phyloP scores from a whole-genome alignment of 805 yeast species.

The Candida xiaguanensis region DNA sequence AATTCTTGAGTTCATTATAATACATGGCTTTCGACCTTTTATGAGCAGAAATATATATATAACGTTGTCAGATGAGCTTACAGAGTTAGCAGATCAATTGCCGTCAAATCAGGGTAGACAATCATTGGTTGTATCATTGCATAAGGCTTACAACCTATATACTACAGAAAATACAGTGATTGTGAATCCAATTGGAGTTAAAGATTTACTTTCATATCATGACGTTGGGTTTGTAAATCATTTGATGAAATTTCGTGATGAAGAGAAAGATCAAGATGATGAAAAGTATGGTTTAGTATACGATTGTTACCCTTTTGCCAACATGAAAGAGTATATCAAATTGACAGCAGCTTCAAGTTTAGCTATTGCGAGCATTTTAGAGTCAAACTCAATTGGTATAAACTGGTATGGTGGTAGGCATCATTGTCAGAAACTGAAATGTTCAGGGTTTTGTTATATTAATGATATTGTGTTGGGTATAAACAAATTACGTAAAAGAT shows the following conservation, averaged over 20 bases:
- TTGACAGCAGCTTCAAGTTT: slow-evolving; percentile 57
- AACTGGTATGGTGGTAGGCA: slow-evolving; percentile 84
- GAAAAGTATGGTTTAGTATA: slow-evolving; percentile 46
- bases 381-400: slow-evolving; percentile 38
- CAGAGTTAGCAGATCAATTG: slow-evolving; percentile 29
- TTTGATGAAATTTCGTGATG: slow-evolving; percentile 27
- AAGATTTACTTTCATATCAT: slow-evolving; percentile 50
- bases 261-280: slow-evolving; percentile 15
- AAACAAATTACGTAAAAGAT: slow-evolving; percentile 44
- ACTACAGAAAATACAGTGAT: slow-evolving; percentile 15
- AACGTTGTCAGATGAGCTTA: slow-evolving; percentile 1
- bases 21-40: too few species aligned
- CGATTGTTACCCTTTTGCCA: slow-evolving; percentile 65
- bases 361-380: slow-evolving; percentile 41
- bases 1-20: too few species aligned
- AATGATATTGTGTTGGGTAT: slow-evolving; percentile 66
- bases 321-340: slow-evolving; percentile 46
- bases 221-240: slow-evolving; percentile 37
- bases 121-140: slow-evolving; percentile 38
- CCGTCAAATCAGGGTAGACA: slow-evolving; percentile 56
- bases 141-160: slow-evolving; percentile 38
- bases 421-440: slow-evolving; percentile 52
- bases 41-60: slow-evolving; percentile 4
- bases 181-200: slow-evolving; percentile 25
- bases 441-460: slow-evolving; percentile 71